Percentiles rank a stretch among this genome's conserved stretches.
Conservation (phyloP, 1,139 yeast genomes). For the Blastobotrys niveus region DNA sequence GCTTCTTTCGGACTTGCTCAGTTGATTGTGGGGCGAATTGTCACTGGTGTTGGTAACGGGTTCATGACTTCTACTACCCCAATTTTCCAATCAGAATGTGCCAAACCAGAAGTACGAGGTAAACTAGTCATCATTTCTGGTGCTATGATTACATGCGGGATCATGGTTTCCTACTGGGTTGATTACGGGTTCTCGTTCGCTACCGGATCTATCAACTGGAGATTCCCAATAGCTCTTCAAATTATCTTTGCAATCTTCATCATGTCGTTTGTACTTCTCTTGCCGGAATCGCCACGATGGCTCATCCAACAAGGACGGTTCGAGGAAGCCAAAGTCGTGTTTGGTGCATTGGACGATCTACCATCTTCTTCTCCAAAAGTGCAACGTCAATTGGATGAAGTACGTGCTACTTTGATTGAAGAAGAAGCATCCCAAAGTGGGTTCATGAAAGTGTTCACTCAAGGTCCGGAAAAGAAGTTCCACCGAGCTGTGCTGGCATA, state of each 20-base stretch:
- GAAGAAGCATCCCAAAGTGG: slow-evolving; percentile 18
- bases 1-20: slow-evolving; percentile 59
- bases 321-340: slow-evolving; percentile 24
- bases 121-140: slow-evolving; percentile 65
- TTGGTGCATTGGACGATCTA: slow-evolving; percentile 11
- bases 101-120: slow-evolving; percentile 68
- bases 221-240: slow-evolving; percentile 38
- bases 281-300: slow-evolving; percentile 52
- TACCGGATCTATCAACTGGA: slow-evolving; percentile 45
- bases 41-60: slow-evolving; percentile 79
- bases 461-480: slow-evolving; percentile 35
- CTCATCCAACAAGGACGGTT: slow-evolving; percentile 40
- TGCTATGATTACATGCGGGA: slow-evolving; percentile 65
- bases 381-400: slow-evolving; percentile 27
- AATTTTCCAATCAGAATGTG: slow-evolving; percentile 75
- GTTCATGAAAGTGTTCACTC: slow-evolving; percentile 13
- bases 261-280: slow-evolving; percentile 7
- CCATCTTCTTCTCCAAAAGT: slow-evolving; percentile 25
- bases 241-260: slow-evolving; percentile 15
- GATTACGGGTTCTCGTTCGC: slow-evolving; percentile 45
- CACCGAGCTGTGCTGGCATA: slow-evolving; percentile 46
- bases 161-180: slow-evolving; percentile 68
- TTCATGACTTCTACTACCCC: slow-evolving; percentile 75
- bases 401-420: slow-evolving; percentile 22
- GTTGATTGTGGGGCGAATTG: slow-evolving; percentile 65